Conservation (phyloP, 192 early-diverging fungal genomes). For the Coemansia sp. region DNA sequence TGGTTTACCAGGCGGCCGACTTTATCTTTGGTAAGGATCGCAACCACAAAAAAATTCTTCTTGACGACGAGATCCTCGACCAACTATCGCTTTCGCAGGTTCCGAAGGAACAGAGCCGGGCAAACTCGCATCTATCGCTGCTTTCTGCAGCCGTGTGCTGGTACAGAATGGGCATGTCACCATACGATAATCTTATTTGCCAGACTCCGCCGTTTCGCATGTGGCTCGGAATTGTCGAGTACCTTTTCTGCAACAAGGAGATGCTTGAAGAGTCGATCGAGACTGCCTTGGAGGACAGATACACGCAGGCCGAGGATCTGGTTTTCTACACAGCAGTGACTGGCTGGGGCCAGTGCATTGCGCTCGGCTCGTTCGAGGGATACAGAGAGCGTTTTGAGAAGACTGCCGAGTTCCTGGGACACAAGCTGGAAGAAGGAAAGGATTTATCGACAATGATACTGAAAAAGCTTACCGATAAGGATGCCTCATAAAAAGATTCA, state of each 20-base stretch:
- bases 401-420: conserved; percentile 80
- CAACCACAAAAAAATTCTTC: conserved; percentile 63
- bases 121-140: conserved; percentile 93
- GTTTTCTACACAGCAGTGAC: conserved; percentile 89
- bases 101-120: conserved; percentile 62
- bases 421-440: conserved; percentile 58
- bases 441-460: conserved; percentile 56
- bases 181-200: conserved; percentile 93
- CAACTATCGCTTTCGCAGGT: conserved; percentile 83
- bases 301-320: conserved; percentile 73
- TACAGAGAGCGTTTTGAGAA: conserved; percentile 82
- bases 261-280: conserved; percentile 86
- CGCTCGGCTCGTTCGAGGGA: conserved; percentile 73
- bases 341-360: conserved; percentile 94
- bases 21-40: conserved; percentile 79
- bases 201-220: conserved; percentile 94
- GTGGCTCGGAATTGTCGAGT: conserved; percentile 94
- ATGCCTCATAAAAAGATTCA: too few relatives aligned
- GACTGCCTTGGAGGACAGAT: conserved; percentile 71
- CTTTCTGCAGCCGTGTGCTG: conserved; percentile 95
- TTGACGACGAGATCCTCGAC: conserved; percentile 80
- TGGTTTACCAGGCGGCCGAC: conserved; percentile 71
- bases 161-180: conserved; percentile 77
- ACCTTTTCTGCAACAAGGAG: conserved; percentile 76
- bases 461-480: conserved; percentile 37